Evolutionary conservation across 2,329 filamentous ascomycete genomes (phyloP), one percentile per base, ranked within the genome.

Genomic region (Arachnopeziza araneosa): DNA sequence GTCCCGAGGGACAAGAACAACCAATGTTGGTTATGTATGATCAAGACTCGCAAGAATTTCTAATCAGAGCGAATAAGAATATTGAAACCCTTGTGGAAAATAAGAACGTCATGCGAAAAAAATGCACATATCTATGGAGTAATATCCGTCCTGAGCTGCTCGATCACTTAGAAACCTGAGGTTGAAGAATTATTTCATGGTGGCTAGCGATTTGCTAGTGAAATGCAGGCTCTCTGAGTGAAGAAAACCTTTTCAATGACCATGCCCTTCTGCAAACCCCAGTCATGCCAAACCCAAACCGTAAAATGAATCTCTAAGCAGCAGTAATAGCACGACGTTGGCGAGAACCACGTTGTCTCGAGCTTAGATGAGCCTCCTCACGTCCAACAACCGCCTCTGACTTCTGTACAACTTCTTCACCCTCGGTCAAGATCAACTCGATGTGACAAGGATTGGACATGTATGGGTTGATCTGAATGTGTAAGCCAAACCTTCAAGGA

Each of bases 371-470:
- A 69, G 78, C 74, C 65, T 80, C 76, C 71, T 88, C 83, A 71
- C 86, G 85, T 73, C 82, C 80, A 67, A 81, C 83, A 72, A 86
- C 83, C 66, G 85, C 78, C 71, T 87, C 83, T 66, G 87, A 87
- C 89, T 99, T 99, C 83, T 93, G 86, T 73, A 99, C 91, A 73
- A 89, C 86, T 86, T 99, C 96, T 76, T 96, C 90, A 74, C 85
- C 92, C 87, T 99, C 96, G 76, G 93, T 96, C 73, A 99, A 87
- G 87, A 99, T 99, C 75, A 99, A 84, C 85, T 99, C 96, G 80
- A 99, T 96, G 89, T 99, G 95, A 90, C 93, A 99, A 72, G 95
- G 95, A 88, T 96, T 96, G 72, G 93, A 97, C 96, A 99, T 98
- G 88, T 98, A 99, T 68, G 95, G 95, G 89, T 99, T 99, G 85